Evolutionary conservation across 179 eudicot species (phyloP).

Genomic region (Silene coronaria): DNA sequence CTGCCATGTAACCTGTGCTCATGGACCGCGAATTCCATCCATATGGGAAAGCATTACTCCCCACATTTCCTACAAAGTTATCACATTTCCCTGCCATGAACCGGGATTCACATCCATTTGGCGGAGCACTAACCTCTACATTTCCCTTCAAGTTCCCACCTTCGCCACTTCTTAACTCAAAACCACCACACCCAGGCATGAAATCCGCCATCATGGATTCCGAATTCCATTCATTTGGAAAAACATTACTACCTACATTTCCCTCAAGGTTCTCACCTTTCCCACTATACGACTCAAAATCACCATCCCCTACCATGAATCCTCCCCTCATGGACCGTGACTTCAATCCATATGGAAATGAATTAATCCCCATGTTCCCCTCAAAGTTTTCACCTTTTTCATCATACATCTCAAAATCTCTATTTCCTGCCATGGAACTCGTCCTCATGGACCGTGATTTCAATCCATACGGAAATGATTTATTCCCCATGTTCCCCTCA

Average conservation of each 20-base stretch:
- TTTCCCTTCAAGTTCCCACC: slow-evolving; percentile 22
- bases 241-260: slow-evolving; percentile 20
- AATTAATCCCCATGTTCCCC: slow-evolving; percentile 15
- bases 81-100: slow-evolving; percentile 12
- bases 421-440: slow-evolving; percentile 14
- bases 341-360: slow-evolving; percentile 24
- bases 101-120: slow-evolving; percentile 36
- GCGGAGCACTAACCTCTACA: slow-evolving; percentile 17
- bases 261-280: slow-evolving; percentile 21
- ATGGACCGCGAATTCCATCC: slow-evolving; percentile 10
- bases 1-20: slow-evolving; percentile 1
- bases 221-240: slow-evolving; percentile 30
- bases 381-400: slow-evolving; percentile 11
- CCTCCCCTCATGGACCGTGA: slow-evolving; percentile 38
- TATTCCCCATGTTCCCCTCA: slow-evolving; percentile 26
- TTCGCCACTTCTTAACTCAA: neutral
- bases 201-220: slow-evolving; percentile 34
- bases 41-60: neutral
- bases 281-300: neutral
- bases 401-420: neutral
- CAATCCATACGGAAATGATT: slow-evolving; percentile 20
- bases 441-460: slow-evolving; percentile 36
- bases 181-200: neutral
- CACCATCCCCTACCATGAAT: neutral
- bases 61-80: slow-evolving; percentile 6